A percentile compares a stretch with the other conserved stretches of the same genome.
Conservation (phyloP, 2,329 filamentous ascomycete genomes). For the Ceratocystis cubensis region DNA sequence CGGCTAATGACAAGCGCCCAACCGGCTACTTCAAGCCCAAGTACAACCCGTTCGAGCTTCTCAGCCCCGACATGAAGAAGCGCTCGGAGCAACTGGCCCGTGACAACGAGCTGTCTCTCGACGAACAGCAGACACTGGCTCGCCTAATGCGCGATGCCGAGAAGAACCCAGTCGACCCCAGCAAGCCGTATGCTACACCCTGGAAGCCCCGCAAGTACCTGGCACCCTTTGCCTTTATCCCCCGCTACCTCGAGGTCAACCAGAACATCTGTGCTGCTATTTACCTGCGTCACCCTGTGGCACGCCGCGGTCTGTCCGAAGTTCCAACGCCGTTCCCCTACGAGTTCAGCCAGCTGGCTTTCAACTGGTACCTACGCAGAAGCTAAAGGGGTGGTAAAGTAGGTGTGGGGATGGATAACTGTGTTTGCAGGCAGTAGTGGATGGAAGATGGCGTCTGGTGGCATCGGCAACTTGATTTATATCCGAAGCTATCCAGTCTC, state of each 20-base stretch:
- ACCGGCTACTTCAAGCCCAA: constrained; percentile 15
- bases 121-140: constrained; percentile 43
- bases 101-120: constrained; percentile 30
- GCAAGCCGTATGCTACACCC: constrained; percentile 79
- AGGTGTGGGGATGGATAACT: neutral
- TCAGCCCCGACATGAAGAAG: constrained; percentile 23
- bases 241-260: constrained; percentile 92
- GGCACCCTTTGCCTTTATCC: constrained; percentile 87
- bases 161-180: constrained; percentile 63
- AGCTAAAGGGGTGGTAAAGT: constrained; percentile 37
- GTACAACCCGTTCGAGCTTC: constrained; percentile 18
- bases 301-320: constrained; percentile 64
- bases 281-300: constrained; percentile 88
- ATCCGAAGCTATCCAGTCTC: neutral
- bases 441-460: neutral
- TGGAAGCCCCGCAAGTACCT: constrained; percentile 82
- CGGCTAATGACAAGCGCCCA: constrained; percentile 1
- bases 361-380: constrained; percentile 86
- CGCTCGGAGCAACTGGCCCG: constrained; percentile 28
- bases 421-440: neutral
- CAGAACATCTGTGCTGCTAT: constrained; percentile 93
- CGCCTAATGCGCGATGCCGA: constrained; percentile 48
- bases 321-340: constrained; percentile 70
- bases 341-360: constrained; percentile 64
- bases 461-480: neutral